A percentile compares a stretch with the other conserved stretches of the same genome.
These are phyloP conservation scores for Blastocrithidia nonstop DNA, from an alignment of 208 protist species.

Conservation along the genomic window DNA sequence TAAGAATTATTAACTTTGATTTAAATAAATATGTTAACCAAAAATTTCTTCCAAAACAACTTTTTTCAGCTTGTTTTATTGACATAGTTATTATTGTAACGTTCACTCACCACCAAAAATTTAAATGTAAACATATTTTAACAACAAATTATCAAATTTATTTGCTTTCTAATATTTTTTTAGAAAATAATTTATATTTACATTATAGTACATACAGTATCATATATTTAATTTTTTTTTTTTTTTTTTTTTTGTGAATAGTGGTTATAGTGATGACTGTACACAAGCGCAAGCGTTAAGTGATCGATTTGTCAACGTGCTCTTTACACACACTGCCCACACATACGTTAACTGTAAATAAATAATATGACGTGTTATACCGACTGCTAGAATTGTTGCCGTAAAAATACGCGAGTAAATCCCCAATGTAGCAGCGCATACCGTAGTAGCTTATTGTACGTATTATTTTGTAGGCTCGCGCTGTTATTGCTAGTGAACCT, in stretches of 20 bases:
- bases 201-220: background rate
- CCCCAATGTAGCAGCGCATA: constrained; percentile 30
- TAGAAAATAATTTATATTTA: background rate
- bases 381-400: constrained; percentile 58
- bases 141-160: no score
- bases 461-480: constrained; percentile 33
- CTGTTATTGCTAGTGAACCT: constrained; percentile 53
- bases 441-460: constrained; percentile 45
- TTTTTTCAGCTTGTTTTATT: no score
- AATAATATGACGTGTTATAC: constrained; percentile 55
- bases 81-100: no score
- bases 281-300: background rate
- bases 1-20: no score
- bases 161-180: no score
- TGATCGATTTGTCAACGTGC: constrained; percentile 26
- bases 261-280: background rate
- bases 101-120: no score
- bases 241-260: constrained; percentile 4
- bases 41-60: no score
- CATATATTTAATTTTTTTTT: constrained; percentile 4
- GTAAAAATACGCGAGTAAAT: constrained; percentile 39
- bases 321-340: constrained; percentile 31
- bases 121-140: no score
- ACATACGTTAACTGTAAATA: constrained; percentile 41
- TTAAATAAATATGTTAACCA: no score